Base-by-base conservation (phyloP, 2,329 filamentous ascomycete species). In the Daldinia sp. region DNA sequence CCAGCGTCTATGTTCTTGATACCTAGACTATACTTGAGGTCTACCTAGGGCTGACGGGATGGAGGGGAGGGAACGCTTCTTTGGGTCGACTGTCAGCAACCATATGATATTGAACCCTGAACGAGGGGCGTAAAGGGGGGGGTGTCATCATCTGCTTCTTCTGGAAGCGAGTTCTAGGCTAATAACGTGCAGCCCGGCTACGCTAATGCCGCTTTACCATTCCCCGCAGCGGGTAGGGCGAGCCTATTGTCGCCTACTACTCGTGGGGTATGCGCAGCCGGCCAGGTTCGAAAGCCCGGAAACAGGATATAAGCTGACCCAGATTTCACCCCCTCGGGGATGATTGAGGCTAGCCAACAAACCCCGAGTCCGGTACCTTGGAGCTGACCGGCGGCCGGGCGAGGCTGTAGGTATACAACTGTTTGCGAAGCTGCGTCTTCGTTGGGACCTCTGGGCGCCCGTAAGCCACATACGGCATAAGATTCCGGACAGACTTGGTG, bases 241-340 rank as follows among this genome's bases (percentile, higher is more conserved):
- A 50, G 49, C 41, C 50, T 53, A 61, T 27, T 27, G 35, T 19
- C 35, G 53, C 29, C 54, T 37, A 47, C 37, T 60, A 47, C 37
- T 60, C 52, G 64, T 49, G 61, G 64, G 47, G 29, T 47, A 11
- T 27, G 50, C 37, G 37, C 54, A 37, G 37, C 45, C 54, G 32
- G 37, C 45, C 25, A 19, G 3, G 3, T 50, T 35, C 45, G 23
- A 49, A 61, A 52, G 37, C 53, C 52, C 29, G 51, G 55, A 57
- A 41, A 56, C 51, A 48, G 35, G 37, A 59, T 63, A 65, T 62
- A 63, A 65, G 63, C 63, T 65, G 54, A 65, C 58, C 58, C 49
- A 49, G 29, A 23, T 29, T 37, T 37, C 32, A 9, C 37, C 13
- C 39, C 29, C 41, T 49, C 32, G 32, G 37, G 29, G 41, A 23